Evolutionary conservation across 495 filamentous ascomycete species (phyloP), one percentile per base, ranked within the genome.

Genomic region (Penicillium flavigenum): DNA sequence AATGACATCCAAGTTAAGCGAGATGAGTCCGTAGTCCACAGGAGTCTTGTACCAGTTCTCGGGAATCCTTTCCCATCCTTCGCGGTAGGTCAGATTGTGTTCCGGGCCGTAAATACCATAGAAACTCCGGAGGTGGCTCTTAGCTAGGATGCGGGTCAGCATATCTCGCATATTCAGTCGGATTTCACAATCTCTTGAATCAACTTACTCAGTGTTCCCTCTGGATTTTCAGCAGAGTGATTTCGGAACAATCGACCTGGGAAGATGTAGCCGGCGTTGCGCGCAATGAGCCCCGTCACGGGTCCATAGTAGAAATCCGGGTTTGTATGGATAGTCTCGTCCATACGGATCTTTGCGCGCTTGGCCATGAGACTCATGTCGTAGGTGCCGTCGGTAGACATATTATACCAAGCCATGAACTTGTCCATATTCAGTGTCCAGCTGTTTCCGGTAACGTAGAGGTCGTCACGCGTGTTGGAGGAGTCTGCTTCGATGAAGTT

Each of bases 31-130:
- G 47, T 75, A 72, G 50, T 77, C 76, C 0, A 69, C 55, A 19
- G 74, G 65, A 4, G 80, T 75, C 46, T 77, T 79, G 68, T 85
- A 86, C 83, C 81, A 86, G 59, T 86, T 87, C 27, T 82, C 73
- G 0, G 84, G 84, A 39, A 83, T 83, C 17, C 69, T 64, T 51
- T 84, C 81, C 62, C 79, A 71, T 16, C 81, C 81, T 36, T 74
- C 66, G 3, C 60, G 72, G 57, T 77, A 80, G 0, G 59, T 70
- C 26, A 81, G 63, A 31, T 67, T 65, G n/a, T 71, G 72, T 12
- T 70, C 64, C 1, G 69, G 54, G 12, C 73, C 74, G 5, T 75
- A 71, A 42, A 83, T 72, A 0, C 64, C 70, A 56, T 73, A 81
- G 60, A 81, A 81, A 36, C 72, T 76, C n/a, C 71, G 75, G 39